phyloP scores from a whole-genome alignment of 1,139 yeast genomes.

The Trichomonascaceae sp. region DNA sequence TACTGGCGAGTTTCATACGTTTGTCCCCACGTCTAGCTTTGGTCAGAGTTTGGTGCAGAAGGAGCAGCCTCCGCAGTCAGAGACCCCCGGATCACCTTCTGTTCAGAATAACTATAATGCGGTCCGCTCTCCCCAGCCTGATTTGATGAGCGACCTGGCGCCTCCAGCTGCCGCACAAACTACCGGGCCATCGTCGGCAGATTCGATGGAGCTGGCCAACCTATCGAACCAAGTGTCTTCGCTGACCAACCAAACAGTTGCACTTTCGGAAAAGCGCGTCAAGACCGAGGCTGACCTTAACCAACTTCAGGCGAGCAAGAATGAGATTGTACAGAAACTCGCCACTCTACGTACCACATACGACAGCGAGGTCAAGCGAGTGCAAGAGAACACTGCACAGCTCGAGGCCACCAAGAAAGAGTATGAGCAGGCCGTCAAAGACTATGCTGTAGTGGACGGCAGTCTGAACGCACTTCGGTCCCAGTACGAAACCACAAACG shows the following conservation, averaged over 20 bases:
- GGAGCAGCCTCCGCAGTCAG: conserved; percentile 12
- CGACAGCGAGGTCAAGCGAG: conserved; percentile 59
- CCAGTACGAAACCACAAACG: conserved; percentile 33
- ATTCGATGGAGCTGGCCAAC: conserved; percentile 79
- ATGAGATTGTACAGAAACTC: conserved; percentile 60
- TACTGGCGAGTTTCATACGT: conserved; percentile 9
- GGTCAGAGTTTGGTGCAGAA: conserved; percentile 43
- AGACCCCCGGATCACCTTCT: conserved; percentile 6
- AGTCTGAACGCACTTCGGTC: conserved; percentile 59
- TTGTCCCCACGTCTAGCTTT: conserved; percentile 54
- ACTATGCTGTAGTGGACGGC: conserved; percentile 71
- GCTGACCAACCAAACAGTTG: conserved; percentile 59
- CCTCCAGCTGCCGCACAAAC: conserved; percentile 29
- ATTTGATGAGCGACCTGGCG: conserved; percentile 33
- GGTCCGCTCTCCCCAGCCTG: conserved; percentile 22
- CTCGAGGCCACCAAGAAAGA: conserved; percentile 52
- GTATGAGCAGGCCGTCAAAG: conserved; percentile 59
- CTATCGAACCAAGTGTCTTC: conserved; percentile 76
- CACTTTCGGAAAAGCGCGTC: conserved; percentile 54
- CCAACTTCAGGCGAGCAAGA: conserved; percentile 48
- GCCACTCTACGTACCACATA: conserved; percentile 54
- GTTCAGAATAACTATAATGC: conserved; percentile 3
- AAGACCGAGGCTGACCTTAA: conserved; percentile 68
- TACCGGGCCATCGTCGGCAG: conserved; percentile 58
- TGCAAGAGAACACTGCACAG: conserved; percentile 48